phyloP scores from a whole-genome alignment of 2,329 filamentous ascomycete genomes.

The Trichophyton benhamiae region DNA sequence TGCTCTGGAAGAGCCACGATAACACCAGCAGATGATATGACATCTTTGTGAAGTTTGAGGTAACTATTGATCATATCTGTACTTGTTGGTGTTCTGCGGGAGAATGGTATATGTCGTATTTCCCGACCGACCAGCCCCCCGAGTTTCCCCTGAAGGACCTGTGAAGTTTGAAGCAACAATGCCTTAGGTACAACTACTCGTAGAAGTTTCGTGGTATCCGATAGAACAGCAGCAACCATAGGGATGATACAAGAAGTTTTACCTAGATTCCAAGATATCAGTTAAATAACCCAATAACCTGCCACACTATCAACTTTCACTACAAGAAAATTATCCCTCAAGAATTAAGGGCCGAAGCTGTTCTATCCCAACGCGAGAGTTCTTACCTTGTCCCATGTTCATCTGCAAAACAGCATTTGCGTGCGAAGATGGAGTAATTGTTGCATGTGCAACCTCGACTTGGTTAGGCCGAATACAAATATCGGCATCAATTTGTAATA shows the following conservation, averaged over 20 bases:
- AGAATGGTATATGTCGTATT: slow-evolving; percentile 49
- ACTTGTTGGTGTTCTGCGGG: slow-evolving; percentile 32
- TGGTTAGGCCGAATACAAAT: slow-evolving; percentile 51
- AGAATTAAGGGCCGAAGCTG: no score
- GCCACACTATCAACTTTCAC: not conserved
- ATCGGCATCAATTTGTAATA: slow-evolving; percentile 55
- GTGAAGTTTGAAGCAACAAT: slow-evolving; percentile 48
- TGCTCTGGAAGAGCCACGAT: slow-evolving; percentile 53
- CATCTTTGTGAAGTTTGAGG: slow-evolving; percentile 27
- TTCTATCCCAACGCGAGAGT: no score
- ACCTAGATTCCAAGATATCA: not conserved
- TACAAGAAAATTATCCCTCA: not conserved
- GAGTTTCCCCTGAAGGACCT: slow-evolving; percentile 44
- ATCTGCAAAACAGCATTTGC: slow-evolving; percentile 52
- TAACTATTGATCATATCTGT: slow-evolving; percentile 23
- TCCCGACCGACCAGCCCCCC: slow-evolving; percentile 44
- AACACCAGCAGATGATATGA: slow-evolving; percentile 31
- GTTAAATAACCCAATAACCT: not conserved
- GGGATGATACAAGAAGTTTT: slow-evolving; percentile 61
- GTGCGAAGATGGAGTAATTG: slow-evolving; percentile 41
- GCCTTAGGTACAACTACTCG: slow-evolving; percentile 51
- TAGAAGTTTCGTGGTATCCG: slow-evolving; percentile 39
- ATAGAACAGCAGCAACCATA: slow-evolving; percentile 45
- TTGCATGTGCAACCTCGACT: slow-evolving; percentile 49
- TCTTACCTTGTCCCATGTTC: slow-evolving; percentile 54